Evolutionary conservation across 2,329 filamentous ascomycete genomes (phyloP), one percentile per base, ranked within the genome.

Genomic region (Bipolaris bicolor): DNA sequence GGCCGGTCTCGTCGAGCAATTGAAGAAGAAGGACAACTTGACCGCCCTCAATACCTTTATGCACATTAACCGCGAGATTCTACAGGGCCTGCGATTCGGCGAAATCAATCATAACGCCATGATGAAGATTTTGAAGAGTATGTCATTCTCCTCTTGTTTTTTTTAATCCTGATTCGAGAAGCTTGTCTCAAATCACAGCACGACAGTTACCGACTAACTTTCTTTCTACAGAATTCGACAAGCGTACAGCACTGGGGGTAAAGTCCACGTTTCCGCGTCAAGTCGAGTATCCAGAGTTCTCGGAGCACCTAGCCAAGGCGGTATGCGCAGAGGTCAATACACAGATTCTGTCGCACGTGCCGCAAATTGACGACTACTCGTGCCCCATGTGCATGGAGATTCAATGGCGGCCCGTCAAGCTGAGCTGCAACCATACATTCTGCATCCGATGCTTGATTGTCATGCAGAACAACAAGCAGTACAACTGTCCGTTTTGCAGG

Each of bases 371-470:
- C 69, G 92, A 96, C 76, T 94, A 92, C 76, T 81, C 88, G 7
- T 96, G 91, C 67, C 91, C 91, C 1, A 86, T 95, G 58, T 95
- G 92, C 77, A 88, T 89, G 66, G 85, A 84, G 41, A 86, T 96
- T 56, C 86, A 89, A n/a, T 95, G 90, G 81, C 86, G 90, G 65
- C 92, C 92, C 0, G 86, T 96, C n/a, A 85, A 88, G 22, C 81
- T 96, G 33, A 82, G 84, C 13, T 96, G 92, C 74, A 79, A 83
- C 26, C 91, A 95, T 64, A 79, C 93, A 13, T 93, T 94, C 70
- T 96, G 92, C 78, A 94, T 95, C 55, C 83, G 90, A 2, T 96
- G 92, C 71, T 82, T 94, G 47, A 87, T 96, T 61, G 87, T 90
- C 66, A 86, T 96, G 78, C 91, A 95, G 73, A 86, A 87, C 44